Percentiles rank a stretch among this genome's conserved stretches.
Conservation (phyloP, 2,329 filamentous ascomycete genomes). For the Exutisphaerella laricina region DNA sequence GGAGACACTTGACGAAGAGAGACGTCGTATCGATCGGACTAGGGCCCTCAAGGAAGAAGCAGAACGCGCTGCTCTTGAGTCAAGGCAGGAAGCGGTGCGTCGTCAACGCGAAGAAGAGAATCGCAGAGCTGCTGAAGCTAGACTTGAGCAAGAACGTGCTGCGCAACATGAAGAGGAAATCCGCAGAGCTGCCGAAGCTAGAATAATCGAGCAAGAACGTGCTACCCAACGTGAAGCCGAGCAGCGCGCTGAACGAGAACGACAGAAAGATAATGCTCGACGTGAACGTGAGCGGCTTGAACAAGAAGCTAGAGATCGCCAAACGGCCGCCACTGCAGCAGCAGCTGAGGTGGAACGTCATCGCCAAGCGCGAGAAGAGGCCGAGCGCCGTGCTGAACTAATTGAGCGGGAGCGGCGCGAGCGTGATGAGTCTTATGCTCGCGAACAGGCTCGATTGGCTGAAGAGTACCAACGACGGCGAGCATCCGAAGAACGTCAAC, state of each 20-base stretch:
- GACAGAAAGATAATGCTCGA: constrained; percentile 14
- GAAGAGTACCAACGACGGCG: constrained; percentile 19
- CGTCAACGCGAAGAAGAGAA: constrained; percentile 27
- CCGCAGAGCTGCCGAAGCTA: constrained; percentile 7
- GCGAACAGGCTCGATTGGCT: constrained; percentile 18
- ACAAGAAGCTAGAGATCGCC: constrained; percentile 21
- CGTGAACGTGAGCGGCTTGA: constrained; percentile 24
- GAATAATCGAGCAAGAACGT: background rate
- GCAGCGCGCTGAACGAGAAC: constrained; percentile 6
- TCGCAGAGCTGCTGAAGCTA: constrained; percentile 16
- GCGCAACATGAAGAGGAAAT: constrained; percentile 19
- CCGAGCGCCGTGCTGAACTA: constrained; percentile 16
- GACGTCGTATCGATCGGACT: constrained; percentile 30
- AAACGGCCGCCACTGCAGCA: constrained; percentile 15
- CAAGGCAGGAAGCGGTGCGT: constrained; percentile 25
- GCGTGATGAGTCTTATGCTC: constrained; percentile 29
- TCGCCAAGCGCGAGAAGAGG: constrained; percentile 17
- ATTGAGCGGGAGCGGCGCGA: constrained; percentile 21
- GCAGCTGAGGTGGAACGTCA: constrained; percentile 17
- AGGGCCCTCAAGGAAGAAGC: constrained; percentile 34
- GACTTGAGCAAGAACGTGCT: constrained; percentile 15
- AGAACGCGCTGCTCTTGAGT: constrained; percentile 24
- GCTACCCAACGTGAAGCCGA: background rate
- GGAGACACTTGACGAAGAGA: constrained; percentile 25
- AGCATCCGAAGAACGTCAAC: constrained; percentile 12